Percentiles rank a stretch among this genome's conserved stretches.
Evolutionary conservation across 164 flowering plant species (phyloP).

Genomic region (Berberis vulgaris): DNA sequence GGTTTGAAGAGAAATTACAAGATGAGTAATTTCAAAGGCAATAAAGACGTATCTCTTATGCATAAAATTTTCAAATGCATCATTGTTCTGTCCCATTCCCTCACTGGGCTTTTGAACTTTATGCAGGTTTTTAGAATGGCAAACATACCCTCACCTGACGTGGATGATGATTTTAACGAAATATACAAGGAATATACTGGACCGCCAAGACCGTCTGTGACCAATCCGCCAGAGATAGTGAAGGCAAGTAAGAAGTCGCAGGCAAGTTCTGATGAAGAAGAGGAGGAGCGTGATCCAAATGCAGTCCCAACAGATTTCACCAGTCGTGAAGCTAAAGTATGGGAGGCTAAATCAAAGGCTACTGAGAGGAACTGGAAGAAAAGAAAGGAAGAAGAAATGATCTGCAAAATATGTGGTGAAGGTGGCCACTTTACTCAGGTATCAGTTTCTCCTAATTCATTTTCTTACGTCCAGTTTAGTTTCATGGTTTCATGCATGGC

Average conservation of each 20-base stretch:
- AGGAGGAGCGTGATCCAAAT: slow-evolving; percentile 79
- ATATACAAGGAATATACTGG: slow-evolving; percentile 97
- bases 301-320: slow-evolving; percentile 99
- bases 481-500: neutral
- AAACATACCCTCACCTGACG: slow-evolving; percentile 50
- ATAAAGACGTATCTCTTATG: too few species aligned
- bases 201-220: slow-evolving; percentile 39
- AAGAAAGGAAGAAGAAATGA: slow-evolving; percentile 98
- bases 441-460: neutral
- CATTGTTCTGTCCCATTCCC: too few species aligned
- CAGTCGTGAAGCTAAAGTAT: slow-evolving; percentile 95
- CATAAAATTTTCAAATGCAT: too few species aligned
- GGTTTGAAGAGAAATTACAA: too few species aligned
- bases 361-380: slow-evolving; percentile 99
- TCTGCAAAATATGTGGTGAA: slow-evolving; percentile 96
- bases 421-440: slow-evolving; percentile 99
- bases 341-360: slow-evolving; percentile 99
- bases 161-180: slow-evolving; percentile 89
- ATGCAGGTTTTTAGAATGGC: slow-evolving; percentile 30
- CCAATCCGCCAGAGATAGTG: slow-evolving; percentile 31
- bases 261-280: slow-evolving; percentile 69
- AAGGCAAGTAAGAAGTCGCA: slow-evolving; percentile 47
- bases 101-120: too few species aligned
- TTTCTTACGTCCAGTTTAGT: neutral
- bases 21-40: too few species aligned